A percentile compares a stretch with the other conserved stretches of the same genome.
phyloP scores from a whole-genome alignment of 352 stramenopile species.

The Poterioochromonas sp. region DNA sequence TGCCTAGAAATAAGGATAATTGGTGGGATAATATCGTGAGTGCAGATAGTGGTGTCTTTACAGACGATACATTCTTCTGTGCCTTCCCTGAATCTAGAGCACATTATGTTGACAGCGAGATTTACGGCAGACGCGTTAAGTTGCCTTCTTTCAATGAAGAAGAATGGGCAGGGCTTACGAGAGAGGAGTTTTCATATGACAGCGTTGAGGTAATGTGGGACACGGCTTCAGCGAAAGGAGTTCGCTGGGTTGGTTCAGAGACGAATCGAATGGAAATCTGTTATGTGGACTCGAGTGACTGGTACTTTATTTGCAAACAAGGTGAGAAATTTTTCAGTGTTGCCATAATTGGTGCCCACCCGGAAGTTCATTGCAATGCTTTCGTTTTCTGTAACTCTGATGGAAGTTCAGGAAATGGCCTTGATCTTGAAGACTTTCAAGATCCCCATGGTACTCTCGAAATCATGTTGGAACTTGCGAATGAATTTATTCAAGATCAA shows the following conservation, averaged over 20 bases:
- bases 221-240: neutral
- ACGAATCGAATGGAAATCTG: neutral
- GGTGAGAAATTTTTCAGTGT: neutral
- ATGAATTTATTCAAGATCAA: neutral
- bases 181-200: no score
- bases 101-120: neutral
- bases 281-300: neutral
- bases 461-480: neutral
- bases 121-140: neutral
- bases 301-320: constrained; percentile 1
- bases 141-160: neutral
- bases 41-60: neutral
- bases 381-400: neutral
- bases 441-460: neutral
- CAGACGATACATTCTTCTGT: neutral
- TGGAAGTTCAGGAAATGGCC: neutral
- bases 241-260: neutral
- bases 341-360: neutral
- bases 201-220: neutral
- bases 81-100: neutral
- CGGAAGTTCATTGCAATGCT: neutral
- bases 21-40: neutral
- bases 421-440: neutral
- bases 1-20: neutral
- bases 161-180: neutral